Conservation (phyloP, 129 eudicot genomes). For the Lactuca saligna region DNA sequence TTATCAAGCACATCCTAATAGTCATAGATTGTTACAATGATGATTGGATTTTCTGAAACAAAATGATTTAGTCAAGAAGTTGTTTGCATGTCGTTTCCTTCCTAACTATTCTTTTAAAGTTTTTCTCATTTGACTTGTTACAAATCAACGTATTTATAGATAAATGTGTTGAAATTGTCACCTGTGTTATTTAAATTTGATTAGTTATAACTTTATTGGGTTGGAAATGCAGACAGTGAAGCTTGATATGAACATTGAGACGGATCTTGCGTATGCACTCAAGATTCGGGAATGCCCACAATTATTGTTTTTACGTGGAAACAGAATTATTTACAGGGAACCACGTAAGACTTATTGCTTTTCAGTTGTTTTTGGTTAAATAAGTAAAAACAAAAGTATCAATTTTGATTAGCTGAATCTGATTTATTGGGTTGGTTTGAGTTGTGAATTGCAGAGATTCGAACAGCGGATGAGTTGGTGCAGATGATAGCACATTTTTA, state of each 20-base stretch:
- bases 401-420: neutral
- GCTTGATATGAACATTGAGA: slow-evolving; percentile 91
- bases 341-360: slow-evolving; percentile 48
- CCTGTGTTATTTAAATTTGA: neutral
- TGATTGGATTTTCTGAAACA: too few species aligned
- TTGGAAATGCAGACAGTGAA: slow-evolving; percentile 68
- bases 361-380: neutral
- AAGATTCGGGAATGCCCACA: slow-evolving; percentile 88
- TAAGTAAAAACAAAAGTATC: neutral
- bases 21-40: too few species aligned
- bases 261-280: slow-evolving; percentile 90
- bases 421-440: neutral
- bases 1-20: too few species aligned
- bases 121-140: too few species aligned
- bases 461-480: slow-evolving; percentile 84
- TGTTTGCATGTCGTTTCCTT: neutral
- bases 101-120: too few species aligned
- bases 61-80: neutral
- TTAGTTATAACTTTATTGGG: neutral
- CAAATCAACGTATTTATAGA: too few species aligned
- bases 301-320: slow-evolving; percentile 80
- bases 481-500: slow-evolving; percentile 91
- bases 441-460: slow-evolving; percentile 48
- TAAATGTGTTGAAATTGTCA: neutral
- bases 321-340: slow-evolving; percentile 75